Percentiles rank a stretch among this genome's conserved stretches.
Conservation (phyloP, 495 filamentous ascomycete species). For the Penicillium ucsense region DNA sequence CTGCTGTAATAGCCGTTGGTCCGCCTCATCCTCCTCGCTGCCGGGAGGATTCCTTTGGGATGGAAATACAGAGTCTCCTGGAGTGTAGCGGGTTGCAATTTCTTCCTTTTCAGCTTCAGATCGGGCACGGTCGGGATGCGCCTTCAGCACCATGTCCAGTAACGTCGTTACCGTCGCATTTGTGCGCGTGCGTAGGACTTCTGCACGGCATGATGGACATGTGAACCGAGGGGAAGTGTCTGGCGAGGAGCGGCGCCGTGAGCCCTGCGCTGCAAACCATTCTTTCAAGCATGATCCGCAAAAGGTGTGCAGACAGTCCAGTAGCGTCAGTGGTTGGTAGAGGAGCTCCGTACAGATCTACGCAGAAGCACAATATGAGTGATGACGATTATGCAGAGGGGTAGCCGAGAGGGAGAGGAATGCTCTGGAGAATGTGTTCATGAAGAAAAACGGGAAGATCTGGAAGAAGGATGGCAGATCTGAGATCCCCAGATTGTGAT, state of each 20-base stretch:
- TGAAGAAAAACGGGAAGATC: constrained; percentile 7
- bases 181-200: constrained; percentile 69
- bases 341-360: constrained; percentile 96
- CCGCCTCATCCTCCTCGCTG: constrained; percentile 41
- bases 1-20: constrained; percentile 58
- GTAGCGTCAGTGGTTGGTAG: constrained; percentile 88
- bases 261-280: constrained; percentile 70
- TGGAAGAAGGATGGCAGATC: not conserved
- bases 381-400: not conserved
- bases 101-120: constrained; percentile 60
- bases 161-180: constrained; percentile 79
- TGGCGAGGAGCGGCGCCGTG: constrained; percentile 30
- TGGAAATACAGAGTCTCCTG: constrained; percentile 60
- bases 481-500: not conserved
- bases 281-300: constrained; percentile 90
- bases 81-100: constrained; percentile 58
- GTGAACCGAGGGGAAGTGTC: constrained; percentile 53
- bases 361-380: constrained; percentile 1
- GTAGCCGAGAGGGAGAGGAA: too few relatives aligned
- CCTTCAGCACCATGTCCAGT: constrained; percentile 62
- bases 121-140: constrained; percentile 62
- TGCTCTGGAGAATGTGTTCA: too few relatives aligned
- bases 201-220: constrained; percentile 85
- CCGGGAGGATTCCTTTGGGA: not conserved
- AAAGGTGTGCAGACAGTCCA: constrained; percentile 96